Evolutionary conservation across 768 basidiomycete genomes (phyloP).

Genomic region (Boletus insuetus): DNA sequence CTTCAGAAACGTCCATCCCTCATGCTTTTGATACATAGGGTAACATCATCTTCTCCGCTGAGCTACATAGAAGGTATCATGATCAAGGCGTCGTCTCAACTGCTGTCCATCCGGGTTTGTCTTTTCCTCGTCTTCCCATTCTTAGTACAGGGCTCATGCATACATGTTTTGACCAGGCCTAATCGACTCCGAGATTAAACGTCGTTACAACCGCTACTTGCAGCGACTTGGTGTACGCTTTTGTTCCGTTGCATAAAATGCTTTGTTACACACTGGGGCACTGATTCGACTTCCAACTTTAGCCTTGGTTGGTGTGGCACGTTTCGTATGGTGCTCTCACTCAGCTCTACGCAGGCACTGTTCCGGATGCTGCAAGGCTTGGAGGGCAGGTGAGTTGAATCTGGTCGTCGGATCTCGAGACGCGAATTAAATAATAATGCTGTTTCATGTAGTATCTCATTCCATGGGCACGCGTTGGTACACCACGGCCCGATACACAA

Average conservation of each 20-base stretch:
- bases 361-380: background rate
- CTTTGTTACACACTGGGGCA: too few species aligned
- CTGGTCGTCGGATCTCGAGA: background rate
- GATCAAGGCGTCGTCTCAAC: constrained; percentile 45
- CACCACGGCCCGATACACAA: background rate
- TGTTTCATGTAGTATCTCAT: constrained; percentile 1
- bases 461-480: constrained; percentile 5
- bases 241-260: background rate
- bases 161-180: background rate
- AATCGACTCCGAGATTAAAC: background rate
- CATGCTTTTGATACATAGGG: constrained; percentile 30
- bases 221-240: constrained; percentile 1
- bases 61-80: constrained; percentile 44
- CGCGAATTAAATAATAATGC: background rate
- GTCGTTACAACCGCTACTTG: background rate
- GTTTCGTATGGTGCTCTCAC: constrained; percentile 6
- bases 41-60: constrained; percentile 42
- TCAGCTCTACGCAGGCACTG: constrained; percentile 10
- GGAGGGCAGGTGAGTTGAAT: constrained; percentile 3
- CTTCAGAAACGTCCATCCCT: background rate
- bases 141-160: background rate
- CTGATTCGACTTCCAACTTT: background rate
- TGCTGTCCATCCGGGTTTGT: constrained; percentile 42
- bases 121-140: background rate
- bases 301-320: background rate